Evolutionary conservation across 768 basidiomycete genomes (phyloP).

Genomic region (Peribolospora baueri): DNA sequence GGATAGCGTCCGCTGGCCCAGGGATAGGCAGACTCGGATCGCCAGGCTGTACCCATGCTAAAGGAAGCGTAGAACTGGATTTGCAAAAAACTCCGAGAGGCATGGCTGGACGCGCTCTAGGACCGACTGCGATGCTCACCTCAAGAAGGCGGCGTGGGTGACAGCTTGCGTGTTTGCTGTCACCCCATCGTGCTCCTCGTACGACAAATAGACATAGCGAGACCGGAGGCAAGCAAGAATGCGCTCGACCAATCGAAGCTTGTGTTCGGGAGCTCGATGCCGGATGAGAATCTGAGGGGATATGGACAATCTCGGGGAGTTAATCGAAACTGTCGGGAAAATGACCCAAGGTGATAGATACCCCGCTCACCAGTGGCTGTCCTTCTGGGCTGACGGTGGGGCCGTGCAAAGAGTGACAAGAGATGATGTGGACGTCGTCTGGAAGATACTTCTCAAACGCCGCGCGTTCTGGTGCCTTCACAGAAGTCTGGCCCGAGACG

Average conservation of each 20-base stretch:
- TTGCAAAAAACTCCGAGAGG: background rate
- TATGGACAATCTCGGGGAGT: background rate
- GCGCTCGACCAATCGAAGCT: constrained; percentile 51
- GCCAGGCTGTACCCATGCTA: constrained; percentile 98
- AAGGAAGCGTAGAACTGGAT: background rate
- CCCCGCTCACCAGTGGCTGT: constrained; percentile 52
- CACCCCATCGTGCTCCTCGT: constrained; percentile 83
- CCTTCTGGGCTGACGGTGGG: constrained; percentile 66
- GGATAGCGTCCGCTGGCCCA: constrained; percentile 88
- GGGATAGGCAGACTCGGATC: constrained; percentile 47
- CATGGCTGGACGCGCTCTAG: background rate
- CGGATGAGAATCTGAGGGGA: constrained; percentile 52
- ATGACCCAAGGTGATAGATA: background rate
- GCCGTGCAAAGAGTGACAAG: constrained; percentile 82
- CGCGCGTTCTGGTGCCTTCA: constrained; percentile 73
- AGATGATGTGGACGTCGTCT: constrained; percentile 61
- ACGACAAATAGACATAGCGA: constrained; percentile 75
- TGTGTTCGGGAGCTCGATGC: constrained; percentile 52
- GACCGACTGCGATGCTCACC: constrained; percentile 26
- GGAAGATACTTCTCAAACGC: constrained; percentile 82
- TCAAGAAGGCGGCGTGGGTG: constrained; percentile 89
- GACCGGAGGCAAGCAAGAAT: constrained; percentile 57
- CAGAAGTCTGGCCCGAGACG: constrained; percentile 86
- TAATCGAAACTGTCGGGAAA: background rate
- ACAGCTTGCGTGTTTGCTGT: constrained; percentile 98